phyloP scores from a whole-genome alignment of 306 rosid genomes.

The barrel medic (Medicago truncatula) region DNA sequence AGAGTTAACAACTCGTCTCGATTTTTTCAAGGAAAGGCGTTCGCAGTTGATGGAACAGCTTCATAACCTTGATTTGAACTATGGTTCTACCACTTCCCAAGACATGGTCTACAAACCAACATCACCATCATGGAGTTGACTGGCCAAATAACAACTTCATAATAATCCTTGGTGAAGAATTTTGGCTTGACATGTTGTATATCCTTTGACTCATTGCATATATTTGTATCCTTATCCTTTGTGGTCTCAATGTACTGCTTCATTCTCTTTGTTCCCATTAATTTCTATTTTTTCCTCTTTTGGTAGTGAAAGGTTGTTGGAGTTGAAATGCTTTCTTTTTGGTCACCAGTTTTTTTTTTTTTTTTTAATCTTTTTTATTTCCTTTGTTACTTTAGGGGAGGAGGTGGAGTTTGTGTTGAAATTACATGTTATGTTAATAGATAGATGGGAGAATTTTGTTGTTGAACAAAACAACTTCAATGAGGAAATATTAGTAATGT shows the following conservation, averaged over 20 bases:
- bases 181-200: slow-evolving; percentile 51
- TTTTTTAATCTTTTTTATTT: slow-evolving; percentile 2
- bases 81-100: slow-evolving; percentile 77
- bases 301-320: slow-evolving; percentile 56
- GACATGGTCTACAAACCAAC: slow-evolving; percentile 80
- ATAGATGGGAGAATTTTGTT: slow-evolving; percentile 49
- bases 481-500: slow-evolving; percentile 42
- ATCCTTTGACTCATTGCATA: slow-evolving; percentile 65
- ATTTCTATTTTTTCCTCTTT: neutral
- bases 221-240: slow-evolving; percentile 47
- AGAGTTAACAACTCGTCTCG: slow-evolving; percentile 93
- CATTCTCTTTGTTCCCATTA: slow-evolving; percentile 44
- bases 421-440: slow-evolving; percentile 42
- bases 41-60: slow-evolving; percentile 98
- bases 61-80: slow-evolving; percentile 94
- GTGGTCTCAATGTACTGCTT: slow-evolving; percentile 48
- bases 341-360: slow-evolving; percentile 29
- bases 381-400: slow-evolving; percentile 44
- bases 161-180: slow-evolving; percentile 49
- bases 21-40: slow-evolving; percentile 99
- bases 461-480: slow-evolving; percentile 42
- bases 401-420: slow-evolving; percentile 51
- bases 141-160: slow-evolving; percentile 50
- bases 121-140: slow-evolving; percentile 86
- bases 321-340: slow-evolving; percentile 50